Evolutionary conservation across 2,329 filamentous ascomycete genomes (phyloP).

Genomic region (Ceratocystis colombiana): DNA sequence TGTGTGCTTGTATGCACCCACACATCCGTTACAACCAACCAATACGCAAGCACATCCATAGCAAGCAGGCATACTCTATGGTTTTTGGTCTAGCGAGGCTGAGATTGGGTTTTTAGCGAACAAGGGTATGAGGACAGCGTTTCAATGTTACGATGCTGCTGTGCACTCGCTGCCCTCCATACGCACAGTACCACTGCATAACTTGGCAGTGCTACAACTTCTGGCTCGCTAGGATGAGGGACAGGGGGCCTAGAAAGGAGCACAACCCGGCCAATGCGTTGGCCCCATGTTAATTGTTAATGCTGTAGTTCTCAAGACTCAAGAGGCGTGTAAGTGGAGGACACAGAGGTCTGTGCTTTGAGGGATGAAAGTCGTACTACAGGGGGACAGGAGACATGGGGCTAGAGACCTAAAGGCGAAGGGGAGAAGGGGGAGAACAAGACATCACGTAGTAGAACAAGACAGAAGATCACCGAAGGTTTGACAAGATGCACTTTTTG

Average conservation of each 20-base stretch:
- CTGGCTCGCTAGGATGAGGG: neutral
- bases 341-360: conserved; percentile 1
- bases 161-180: neutral
- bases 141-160: too few relatives aligned
- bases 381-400: neutral
- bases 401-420: neutral
- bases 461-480: conserved; percentile 8
- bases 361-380: conserved; percentile 5
- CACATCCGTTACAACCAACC: neutral
- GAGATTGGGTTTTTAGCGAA: conserved; percentile 2
- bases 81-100: neutral
- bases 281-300: neutral
- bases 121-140: neutral
- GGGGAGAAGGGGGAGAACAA: neutral
- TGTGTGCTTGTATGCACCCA: conserved; percentile 3
- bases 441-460: neutral
- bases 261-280: neutral
- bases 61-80: too few relatives aligned
- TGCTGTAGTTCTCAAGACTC: neutral
- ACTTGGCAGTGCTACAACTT: neutral
- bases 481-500: neutral
- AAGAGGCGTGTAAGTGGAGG: conserved; percentile 2
- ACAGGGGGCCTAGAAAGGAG: neutral
- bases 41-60: neutral
- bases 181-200: neutral